Base-by-base conservation (phyloP, 1,139 yeast species). In the Pneumocystis wakefieldiae region DNA sequence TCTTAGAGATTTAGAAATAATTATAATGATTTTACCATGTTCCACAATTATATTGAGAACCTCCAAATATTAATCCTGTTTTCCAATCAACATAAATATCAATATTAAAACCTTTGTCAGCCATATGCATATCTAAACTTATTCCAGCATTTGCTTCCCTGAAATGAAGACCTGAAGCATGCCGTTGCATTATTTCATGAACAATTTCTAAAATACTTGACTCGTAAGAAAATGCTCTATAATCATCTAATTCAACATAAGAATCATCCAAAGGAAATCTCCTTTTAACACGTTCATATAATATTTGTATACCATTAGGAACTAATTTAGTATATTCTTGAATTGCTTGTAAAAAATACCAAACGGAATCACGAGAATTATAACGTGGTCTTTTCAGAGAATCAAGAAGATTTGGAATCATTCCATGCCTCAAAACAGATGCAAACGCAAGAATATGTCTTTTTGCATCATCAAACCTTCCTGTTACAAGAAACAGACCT, bases 91-190 rank as follows among this genome's bases (percentile, higher is more conserved):
- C 90, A 65, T 76, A 72, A 1, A 89, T 82, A 67, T 83, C 81
- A 58, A 91, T 94, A 72, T 92, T 86, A 77, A 92, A 92, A 0
- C 98, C 98, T 70, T 87, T 88, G 72, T 86, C 92, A 62, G 77
- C 82, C 98, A 92, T 92, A 72, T 92, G 97, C 59, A 89, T 83
- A 72, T 92, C 98, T 65, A 92, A 79, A 2, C 12, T 32, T 1
- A 86, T 81, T 0, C 98, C 98, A 0, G 98, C 98, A 74, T 92
- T 91, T 36, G 97, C 97, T 73, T 92, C 98, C 63, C 97, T 81
- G 73, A 85, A 92, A 69, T 83, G 80, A 68, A 91, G 87, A 6
- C 97, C 96, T 63, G 76, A 77, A 0, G 98, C 97, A 73, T 92
- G 98, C 64, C 97, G 84, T 42, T 80, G 75, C 61, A 92, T 77